Evolutionary conservation across 1,284 basidiomycete genomes (phyloP).

Genomic region (Coniophora puteana): DNA sequence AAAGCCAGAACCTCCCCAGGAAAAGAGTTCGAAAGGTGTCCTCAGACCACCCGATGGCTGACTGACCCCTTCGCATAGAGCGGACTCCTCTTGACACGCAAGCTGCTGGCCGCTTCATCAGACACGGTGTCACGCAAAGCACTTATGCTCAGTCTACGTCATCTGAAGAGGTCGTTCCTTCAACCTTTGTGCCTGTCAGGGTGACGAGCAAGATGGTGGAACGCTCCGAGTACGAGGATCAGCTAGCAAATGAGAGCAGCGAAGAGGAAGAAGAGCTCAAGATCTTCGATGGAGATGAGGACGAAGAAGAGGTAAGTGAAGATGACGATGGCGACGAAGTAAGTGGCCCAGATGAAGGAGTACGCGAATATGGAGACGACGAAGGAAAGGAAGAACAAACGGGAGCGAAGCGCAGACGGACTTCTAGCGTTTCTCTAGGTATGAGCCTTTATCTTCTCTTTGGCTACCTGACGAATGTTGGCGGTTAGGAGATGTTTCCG

Average conservation of each 20-base stretch:
- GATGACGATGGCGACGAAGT: constrained; percentile 22
- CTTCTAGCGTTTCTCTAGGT: no score
- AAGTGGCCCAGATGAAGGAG: constrained; percentile 27
- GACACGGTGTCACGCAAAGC: constrained; percentile 69
- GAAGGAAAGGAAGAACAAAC: constrained; percentile 7
- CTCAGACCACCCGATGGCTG: no score
- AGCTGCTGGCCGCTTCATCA: constrained; percentile 79
- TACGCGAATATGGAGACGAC: constrained; percentile 10
- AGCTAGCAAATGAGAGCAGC: constrained; percentile 41
- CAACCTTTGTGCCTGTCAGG: constrained; percentile 40
- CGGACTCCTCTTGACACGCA: constrained; percentile 61
- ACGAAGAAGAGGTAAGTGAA: constrained; percentile 16
- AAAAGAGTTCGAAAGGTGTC: no score
- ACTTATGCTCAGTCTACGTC: constrained; percentile 28
- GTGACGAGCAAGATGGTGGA: constrained; percentile 68
- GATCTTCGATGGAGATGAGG: constrained; percentile 38
- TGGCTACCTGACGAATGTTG: no score
- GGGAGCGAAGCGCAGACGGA: no score
- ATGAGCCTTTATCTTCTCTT: no score
- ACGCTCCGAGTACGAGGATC: constrained; percentile 56
- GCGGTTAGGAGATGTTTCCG: no score
- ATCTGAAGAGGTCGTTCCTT: constrained; percentile 7
- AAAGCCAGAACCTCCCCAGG: no score
- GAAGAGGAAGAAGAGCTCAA: constrained; percentile 42
- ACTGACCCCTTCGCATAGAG: constrained; percentile 32